Percentiles rank a stretch among this genome's conserved stretches.
These are phyloP conservation scores for Globisporangium sylvaticum DNA, from an alignment of 352 stramenopile species.

Conservation along the genomic window DNA sequence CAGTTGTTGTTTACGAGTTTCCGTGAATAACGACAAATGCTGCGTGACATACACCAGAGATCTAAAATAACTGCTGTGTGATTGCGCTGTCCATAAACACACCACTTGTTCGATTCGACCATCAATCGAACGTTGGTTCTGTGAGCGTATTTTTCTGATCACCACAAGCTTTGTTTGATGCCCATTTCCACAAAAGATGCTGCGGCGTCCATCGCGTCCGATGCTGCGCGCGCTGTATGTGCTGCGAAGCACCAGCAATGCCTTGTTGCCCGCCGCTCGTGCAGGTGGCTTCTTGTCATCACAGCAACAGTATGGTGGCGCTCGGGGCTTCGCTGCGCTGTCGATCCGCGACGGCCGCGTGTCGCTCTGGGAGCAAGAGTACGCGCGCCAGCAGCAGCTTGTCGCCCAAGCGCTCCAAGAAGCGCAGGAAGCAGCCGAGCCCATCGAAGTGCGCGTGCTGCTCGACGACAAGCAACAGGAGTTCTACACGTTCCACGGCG, in stretches of 20 bases:
- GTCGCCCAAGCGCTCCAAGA: slow-evolving; percentile 9
- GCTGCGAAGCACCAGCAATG: not conserved
- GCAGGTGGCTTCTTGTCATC: not conserved
- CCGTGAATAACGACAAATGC: too few species aligned
- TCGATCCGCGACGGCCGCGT: slow-evolving; percentile 47
- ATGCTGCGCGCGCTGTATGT: not conserved
- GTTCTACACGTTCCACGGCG: slow-evolving; percentile 38
- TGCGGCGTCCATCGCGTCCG: not conserved
- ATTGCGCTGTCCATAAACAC: too few species aligned
- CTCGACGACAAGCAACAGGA: slow-evolving; percentile 15
- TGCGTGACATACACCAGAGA: too few species aligned
- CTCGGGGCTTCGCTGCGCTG: slow-evolving; percentile 14
- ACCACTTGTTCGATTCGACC: too few species aligned
- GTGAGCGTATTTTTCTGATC: not conserved
- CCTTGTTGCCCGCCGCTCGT: not conserved
- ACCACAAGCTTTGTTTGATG: not conserved
- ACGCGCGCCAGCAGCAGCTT: slow-evolving; percentile 39
- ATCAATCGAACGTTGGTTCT: not conserved
- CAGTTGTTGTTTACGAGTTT: too few species aligned
- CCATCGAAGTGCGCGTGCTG: slow-evolving; percentile 42
- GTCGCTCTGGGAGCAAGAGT: slow-evolving; percentile 48
- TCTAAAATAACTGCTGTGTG: too few species aligned
- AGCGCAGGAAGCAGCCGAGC: slow-evolving; percentile 17
- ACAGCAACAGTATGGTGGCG: not conserved
- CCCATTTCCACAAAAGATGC: not conserved